Conservation (phyloP, 2,329 filamentous ascomycete genomes). For the Epichloe baconii region DNA sequence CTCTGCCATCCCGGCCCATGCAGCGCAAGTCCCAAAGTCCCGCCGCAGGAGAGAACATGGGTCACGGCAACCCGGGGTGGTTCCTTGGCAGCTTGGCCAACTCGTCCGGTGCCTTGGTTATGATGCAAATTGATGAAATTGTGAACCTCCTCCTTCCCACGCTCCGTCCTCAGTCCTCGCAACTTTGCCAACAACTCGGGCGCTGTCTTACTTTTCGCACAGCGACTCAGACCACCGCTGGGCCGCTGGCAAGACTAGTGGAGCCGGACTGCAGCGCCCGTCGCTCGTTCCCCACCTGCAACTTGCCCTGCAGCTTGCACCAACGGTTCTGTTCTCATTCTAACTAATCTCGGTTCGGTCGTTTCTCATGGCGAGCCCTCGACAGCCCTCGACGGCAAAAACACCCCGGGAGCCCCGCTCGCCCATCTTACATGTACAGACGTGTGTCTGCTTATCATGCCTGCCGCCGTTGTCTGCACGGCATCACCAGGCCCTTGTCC, state of each 20-base stretch:
- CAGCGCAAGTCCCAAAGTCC: too few species aligned
- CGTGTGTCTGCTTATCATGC: neutral
- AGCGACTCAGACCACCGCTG: neutral
- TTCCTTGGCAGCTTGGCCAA: neutral
- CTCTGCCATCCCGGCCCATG: too few species aligned
- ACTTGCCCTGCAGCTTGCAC: neutral
- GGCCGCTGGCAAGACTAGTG: neutral
- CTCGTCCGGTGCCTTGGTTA: neutral
- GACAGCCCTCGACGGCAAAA: neutral
- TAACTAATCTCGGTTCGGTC: too few species aligned
- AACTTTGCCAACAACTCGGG: neutral
- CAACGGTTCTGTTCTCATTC: too few species aligned
- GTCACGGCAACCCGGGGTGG: too few species aligned
- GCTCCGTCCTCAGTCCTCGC: neutral
- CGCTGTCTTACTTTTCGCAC: neutral
- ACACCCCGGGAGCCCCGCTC: constrained; percentile 1
- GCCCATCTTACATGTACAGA: neutral
- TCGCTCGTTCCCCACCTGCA: neutral
- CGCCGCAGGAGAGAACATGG: too few species aligned
- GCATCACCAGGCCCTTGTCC: neutral
- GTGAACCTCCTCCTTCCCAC: neutral
- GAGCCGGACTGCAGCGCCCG: neutral
- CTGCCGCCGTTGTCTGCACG: constrained; percentile 4
- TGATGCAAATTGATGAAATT: too few species aligned
- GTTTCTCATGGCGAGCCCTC: neutral